Evolutionary conservation across 495 filamentous ascomycete genomes (phyloP), one percentile per base, ranked within the genome.

Genomic region (Aspergillus bridgeri): DNA sequence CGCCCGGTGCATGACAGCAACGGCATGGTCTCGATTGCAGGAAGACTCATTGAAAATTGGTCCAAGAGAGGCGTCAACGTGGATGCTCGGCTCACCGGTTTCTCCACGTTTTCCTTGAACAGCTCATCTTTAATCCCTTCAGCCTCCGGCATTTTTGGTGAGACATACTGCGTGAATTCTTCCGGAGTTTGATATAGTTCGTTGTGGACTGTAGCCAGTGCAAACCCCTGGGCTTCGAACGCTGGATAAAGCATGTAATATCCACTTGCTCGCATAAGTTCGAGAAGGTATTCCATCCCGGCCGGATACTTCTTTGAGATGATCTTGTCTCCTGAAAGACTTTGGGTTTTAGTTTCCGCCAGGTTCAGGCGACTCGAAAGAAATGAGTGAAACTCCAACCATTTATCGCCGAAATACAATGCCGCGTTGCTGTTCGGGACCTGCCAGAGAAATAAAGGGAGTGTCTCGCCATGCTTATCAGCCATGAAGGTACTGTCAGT

Each of bases 391-490:
- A 95, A 79, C 58, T 92, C 89, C 18, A 79, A 73, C 91, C 91
- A 96, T 66, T 87, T 89, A 33, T 90, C 84, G 21, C 90, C 90
- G 51, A 91, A 88, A 68, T 89, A 90, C 17, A 96, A 78, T 11
- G 85, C 82, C 2, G 90, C 90, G 62, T 91, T 88, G 64, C 85
- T 87, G 65, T 85, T 87, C 19, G 91, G 91, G 42, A 87, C 82
- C 72, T 95, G 87, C 87, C 88, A 95, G 3, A 92, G 74, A 60
- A 93, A 92, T 0, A 86, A 80, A 0, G 83, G 79, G 3, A 77
- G 51, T 15, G 58, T 60, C 6, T 75, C 63, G 25, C 64, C 46
- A 21, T 66, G 53, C 5, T 19, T 21, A 60, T 51, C 1, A 27
- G 22, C 17, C 45, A 38, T 19, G 42, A 29, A 51, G 4, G 17